Evolutionary conservation across 2,329 filamentous ascomycete species (phyloP), one percentile per base, ranked within the genome.

Genomic region (Colletotrichum acutatum): DNA sequence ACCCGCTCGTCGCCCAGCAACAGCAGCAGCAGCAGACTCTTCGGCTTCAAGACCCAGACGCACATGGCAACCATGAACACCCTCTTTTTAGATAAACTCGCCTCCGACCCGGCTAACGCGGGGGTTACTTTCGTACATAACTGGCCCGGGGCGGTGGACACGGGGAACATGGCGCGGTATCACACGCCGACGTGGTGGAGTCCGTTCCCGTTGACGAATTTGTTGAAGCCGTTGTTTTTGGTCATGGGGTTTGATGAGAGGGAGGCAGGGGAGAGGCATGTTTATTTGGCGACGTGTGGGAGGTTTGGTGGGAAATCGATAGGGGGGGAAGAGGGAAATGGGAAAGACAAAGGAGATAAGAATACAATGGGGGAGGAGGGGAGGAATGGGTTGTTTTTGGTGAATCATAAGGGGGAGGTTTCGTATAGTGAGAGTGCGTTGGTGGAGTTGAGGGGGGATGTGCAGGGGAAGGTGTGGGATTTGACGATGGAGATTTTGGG

Each of bases 61-160:
- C 69, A 75, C 37, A 66, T 75, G 60, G 26, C 26, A 0, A 65
- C 69, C 19, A 70, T 78, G 26, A 80, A 69, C 56, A 74, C 78
- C 2, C 73, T 81, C 26, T 77, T 75, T 5, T 64, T 80, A 0
- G 76, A 81, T 1, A 73, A 54, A 3, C 71, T 76, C 19, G 74
- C 78, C 1, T 74, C 77, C 11, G 76, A 68, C 28, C 53, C 63
- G 4, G 46, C 14, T 4, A 73, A 74, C 32, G 22, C 12, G 1
- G 12, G 74, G 2, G 75, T 80, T 7, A 76, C 74, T 3, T 80
- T 81, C 53, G 76, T 81, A 4, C 80, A 81, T 68, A 78, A 77
- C 58, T 81, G 76, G 58, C 80, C 79, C 11, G 79, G 78, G 1
- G 61, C 74, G 1, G 78, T 81, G 7, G 66, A 81, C 49, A 81